phyloP scores from a whole-genome alignment of 140 eudicot genomes.

The Bidens hawaiensis region DNA sequence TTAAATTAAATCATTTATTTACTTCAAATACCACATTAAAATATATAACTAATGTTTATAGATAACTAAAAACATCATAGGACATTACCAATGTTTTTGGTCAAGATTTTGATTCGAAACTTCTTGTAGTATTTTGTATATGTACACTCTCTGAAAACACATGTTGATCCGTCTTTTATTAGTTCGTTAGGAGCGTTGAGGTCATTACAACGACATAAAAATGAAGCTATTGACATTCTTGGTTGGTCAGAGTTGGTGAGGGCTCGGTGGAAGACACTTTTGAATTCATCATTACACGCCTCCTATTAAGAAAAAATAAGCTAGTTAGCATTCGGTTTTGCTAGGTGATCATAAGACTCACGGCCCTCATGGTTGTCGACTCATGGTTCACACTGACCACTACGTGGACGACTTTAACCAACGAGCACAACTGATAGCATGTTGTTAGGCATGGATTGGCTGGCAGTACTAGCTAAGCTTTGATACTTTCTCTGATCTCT shows the following conservation, averaged over 20 bases:
- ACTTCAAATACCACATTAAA: background rate
- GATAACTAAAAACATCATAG: too few species aligned
- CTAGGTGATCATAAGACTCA: too few species aligned
- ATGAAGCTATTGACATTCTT: constrained; percentile 82
- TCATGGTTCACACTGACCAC: too few species aligned
- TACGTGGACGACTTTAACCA: too few species aligned
- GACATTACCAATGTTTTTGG: constrained; percentile 62
- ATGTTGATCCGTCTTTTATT: constrained; percentile 34
- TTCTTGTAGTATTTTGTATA: constrained; percentile 74
- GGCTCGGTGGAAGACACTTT: constrained; percentile 86
- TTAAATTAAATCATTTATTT: constrained; percentile 5
- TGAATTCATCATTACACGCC: constrained; percentile 66
- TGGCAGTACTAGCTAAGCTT: too few species aligned
- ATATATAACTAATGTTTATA: background rate
- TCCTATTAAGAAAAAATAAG: constrained; percentile 40
- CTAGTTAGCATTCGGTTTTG: background rate
- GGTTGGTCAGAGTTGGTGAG: constrained; percentile 54
- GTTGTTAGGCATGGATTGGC: too few species aligned
- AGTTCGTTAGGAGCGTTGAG: constrained; percentile 63
- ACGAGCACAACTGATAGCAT: too few species aligned
- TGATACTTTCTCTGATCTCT: too few species aligned
- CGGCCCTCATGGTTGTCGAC: too few species aligned
- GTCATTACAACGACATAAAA: constrained; percentile 63
- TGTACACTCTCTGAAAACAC: constrained; percentile 53
- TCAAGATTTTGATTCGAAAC: constrained; percentile 86